Conservation (phyloP, 306 rosid species). For the Rosa rugosa region DNA sequence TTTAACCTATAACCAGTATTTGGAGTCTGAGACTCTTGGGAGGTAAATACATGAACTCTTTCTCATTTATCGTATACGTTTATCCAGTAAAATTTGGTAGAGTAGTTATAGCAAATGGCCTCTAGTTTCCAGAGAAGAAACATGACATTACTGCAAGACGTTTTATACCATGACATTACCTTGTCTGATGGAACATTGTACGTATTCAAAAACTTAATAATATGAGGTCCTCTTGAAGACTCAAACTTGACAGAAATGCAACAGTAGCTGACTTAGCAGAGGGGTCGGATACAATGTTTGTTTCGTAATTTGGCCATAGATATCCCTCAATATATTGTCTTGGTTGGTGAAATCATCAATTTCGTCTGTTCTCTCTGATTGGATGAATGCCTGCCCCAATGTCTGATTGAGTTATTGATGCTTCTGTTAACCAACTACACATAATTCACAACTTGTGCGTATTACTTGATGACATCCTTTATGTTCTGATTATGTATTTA, state of each 20-base stretch:
- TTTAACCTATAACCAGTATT: background rate
- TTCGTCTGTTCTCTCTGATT: background rate
- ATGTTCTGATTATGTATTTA: slow-evolving; percentile 16
- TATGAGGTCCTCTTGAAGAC: background rate
- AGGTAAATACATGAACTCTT: background rate
- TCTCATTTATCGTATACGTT: background rate
- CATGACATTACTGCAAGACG: background rate
- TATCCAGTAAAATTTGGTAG: background rate
- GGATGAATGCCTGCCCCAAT: background rate
- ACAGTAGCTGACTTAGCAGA: background rate
- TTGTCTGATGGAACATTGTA: background rate
- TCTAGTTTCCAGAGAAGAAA: background rate
- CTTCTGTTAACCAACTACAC: slow-evolving; percentile 1
- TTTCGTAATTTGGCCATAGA: background rate
- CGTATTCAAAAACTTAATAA: background rate
- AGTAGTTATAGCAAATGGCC: background rate
- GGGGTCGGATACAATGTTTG: background rate
- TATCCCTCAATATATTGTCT: background rate
- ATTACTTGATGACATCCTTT: background rate
- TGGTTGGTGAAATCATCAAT: background rate
- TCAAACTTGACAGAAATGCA: background rate
- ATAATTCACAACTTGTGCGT: background rate
- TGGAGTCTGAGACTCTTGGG: background rate
- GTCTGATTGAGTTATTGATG: slow-evolving; percentile 3
- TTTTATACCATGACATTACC: background rate